Conservation (phyloP, 2,329 filamentous ascomycete genomes). For the Colletotrichum horii region DNA sequence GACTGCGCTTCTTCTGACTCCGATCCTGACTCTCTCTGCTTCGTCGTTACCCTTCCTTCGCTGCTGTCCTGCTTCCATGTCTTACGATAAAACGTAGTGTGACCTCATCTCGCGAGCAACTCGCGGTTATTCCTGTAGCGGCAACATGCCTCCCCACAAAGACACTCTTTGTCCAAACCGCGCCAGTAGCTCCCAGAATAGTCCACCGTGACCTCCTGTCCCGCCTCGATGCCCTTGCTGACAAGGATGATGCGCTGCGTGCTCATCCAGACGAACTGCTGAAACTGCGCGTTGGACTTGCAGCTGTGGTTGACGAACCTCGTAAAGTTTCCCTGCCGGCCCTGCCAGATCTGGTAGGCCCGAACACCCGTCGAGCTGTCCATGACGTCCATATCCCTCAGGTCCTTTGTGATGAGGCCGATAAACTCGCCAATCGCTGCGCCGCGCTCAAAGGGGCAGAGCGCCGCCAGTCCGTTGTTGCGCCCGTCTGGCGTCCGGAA, state of each 20-base stretch:
- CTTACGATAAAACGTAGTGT: neutral
- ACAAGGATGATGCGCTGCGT: slow-evolving; percentile 60
- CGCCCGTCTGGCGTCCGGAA: slow-evolving; percentile 57
- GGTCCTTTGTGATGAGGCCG: slow-evolving; percentile 56
- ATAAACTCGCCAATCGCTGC: slow-evolving; percentile 60
- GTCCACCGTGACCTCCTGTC: slow-evolving; percentile 61
- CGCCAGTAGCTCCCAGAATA: slow-evolving; percentile 64
- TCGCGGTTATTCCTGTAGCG: slow-evolving; percentile 38
- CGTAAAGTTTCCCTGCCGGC: slow-evolving; percentile 60
- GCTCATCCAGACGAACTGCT: slow-evolving; percentile 61
- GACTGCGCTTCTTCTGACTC: neutral
- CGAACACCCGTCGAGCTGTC: slow-evolving; percentile 40
- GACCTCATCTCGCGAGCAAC: neutral
- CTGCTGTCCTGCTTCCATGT: neutral
- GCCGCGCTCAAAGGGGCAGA: slow-evolving; percentile 55
- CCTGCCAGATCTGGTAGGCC: slow-evolving; percentile 64
- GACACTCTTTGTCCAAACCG: slow-evolving; percentile 57
- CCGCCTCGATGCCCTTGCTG: slow-evolving; percentile 57
- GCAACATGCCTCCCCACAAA: slow-evolving; percentile 59
- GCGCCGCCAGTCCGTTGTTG: slow-evolving; percentile 57
- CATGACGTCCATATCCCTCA: slow-evolving; percentile 61
- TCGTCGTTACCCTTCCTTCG: neutral
- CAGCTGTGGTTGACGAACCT: slow-evolving; percentile 66
- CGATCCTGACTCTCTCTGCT: neutral
- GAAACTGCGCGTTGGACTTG: slow-evolving; percentile 60